Evolutionary conservation across 1,284 basidiomycete species (phyloP), one percentile per base, ranked within the genome.

Genomic region (Phylloporus gajari): DNA sequence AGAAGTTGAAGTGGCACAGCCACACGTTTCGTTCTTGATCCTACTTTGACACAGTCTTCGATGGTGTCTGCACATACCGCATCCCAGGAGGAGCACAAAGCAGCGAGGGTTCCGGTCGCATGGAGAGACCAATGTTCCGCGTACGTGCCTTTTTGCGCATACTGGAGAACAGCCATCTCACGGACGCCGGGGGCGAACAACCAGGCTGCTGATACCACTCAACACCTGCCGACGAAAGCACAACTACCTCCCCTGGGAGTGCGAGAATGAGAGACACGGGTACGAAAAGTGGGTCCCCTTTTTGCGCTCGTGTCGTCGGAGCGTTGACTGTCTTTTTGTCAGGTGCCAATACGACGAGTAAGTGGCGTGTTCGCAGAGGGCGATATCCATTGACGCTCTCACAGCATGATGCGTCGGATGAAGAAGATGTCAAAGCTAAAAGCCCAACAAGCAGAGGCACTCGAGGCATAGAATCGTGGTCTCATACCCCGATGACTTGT

Each of bases 121-220:
- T 98, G 94, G 92, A 88, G 96, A 79, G 96, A 98, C 84, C 90
- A 93, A 76, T 98, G 96, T 84, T 97, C 96, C 77, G 91, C 95
- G 96, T 97, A 83, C 80, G 94, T 90, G 72, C 27, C 56, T 48
- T 21, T 46, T 46, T 70, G 53, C 68, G 6, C 27, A 46, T 44
- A 11, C 61, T 19, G 46, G 21, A 48, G 19, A 32, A 53, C 51
- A 53, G 23, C n/a, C 53, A 30, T 25, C 40, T 25, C 9, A 69
- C 51, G 59, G 66, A 68, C 64, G 44, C 27, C 46, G 21, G 46
- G 21, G n/a, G n/a, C 17, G 51, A 5, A 70, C 38, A 46, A 68
- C 64, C 69, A 96, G 96, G 63, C 87, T 97, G 58, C 86, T 97
- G 75, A 92, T 98, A 73, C 96, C 96, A 19, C 86, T 96, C 74